Conservation (phyloP, 768 basidiomycete genomes). For the Rhodotorula toruloides region DNA sequence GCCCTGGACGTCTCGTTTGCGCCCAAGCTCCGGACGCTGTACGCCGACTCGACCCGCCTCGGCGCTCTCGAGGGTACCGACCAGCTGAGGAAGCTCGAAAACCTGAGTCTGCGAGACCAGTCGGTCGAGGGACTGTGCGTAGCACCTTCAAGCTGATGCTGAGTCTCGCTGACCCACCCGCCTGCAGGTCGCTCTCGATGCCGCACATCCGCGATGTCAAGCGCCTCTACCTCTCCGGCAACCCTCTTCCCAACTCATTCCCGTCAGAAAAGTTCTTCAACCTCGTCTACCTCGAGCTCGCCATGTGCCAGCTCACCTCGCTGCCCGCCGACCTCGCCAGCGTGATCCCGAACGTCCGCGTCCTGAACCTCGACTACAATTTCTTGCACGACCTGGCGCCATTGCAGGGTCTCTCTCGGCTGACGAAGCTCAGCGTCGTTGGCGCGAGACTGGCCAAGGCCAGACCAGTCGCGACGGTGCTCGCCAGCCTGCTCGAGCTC, state of each 20-base stretch:
- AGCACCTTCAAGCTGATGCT: slow-evolving; percentile 3
- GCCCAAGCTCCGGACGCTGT: slow-evolving; percentile 75
- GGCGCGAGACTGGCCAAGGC: slow-evolving; percentile 70
- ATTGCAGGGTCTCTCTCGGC: slow-evolving; percentile 65
- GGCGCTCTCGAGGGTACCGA: slow-evolving; percentile 47
- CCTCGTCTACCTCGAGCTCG: slow-evolving; percentile 84
- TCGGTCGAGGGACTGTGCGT: slow-evolving; percentile 67
- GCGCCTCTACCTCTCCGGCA: slow-evolving; percentile 78
- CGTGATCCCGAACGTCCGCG: slow-evolving; percentile 76
- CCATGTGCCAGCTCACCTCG: slow-evolving; percentile 69
- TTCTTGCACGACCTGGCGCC: slow-evolving; percentile 62
- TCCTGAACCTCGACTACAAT: slow-evolving; percentile 95
- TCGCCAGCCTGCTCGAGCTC: slow-evolving; percentile 67
- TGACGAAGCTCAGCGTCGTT: slow-evolving; percentile 80
- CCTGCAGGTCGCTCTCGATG: slow-evolving; percentile 42
- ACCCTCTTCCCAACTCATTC: slow-evolving; percentile 47
- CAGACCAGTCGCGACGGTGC: slow-evolving; percentile 64
- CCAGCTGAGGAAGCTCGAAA: slow-evolving; percentile 69
- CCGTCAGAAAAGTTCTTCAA: slow-evolving; percentile 72
- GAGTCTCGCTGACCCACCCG: not conserved
- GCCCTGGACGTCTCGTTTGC: slow-evolving; percentile 60
- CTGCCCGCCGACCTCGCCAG: slow-evolving; percentile 65
- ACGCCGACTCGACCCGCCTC: slow-evolving; percentile 74
- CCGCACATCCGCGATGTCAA: slow-evolving; percentile 80
- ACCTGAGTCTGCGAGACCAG: slow-evolving; percentile 87